Percentiles rank a stretch among this genome's conserved stretches.
Conservation (phyloP, 148 eudicot species). For the Arctostaphylos glauca region DNA sequence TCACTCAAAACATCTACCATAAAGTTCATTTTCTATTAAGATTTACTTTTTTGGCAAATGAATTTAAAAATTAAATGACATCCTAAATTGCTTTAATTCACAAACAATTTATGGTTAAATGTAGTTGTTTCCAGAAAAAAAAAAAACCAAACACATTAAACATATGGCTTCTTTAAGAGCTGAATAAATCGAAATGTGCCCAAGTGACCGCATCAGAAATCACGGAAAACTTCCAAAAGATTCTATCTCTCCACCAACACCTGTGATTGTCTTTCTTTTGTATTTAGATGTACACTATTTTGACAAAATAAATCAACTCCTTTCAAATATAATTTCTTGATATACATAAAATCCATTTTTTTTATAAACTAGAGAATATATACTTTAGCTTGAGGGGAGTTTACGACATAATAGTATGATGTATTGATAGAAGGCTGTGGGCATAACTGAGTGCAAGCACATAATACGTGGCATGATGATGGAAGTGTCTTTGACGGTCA, state of each 20-base stretch:
- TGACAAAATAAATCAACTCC: neutral
- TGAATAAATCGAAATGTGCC: neutral
- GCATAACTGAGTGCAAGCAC: too few relatives aligned
- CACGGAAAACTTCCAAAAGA: neutral
- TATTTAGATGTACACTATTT: neutral
- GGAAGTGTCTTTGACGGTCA: neutral
- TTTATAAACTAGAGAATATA: neutral
- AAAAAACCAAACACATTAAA: neutral
- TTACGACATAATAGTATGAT: neutral
- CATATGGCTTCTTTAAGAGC: neutral
- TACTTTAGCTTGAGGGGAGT: neutral
- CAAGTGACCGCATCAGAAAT: neutral
- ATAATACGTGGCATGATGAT: neutral
- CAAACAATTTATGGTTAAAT: neutral
- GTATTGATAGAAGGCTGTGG: too few relatives aligned
- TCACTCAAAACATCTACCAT: neutral
- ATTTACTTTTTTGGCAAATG: neutral
- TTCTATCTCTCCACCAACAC: neutral
- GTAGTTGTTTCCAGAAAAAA: neutral
- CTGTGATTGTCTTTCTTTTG: too few relatives aligned
- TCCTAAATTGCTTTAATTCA: neutral
- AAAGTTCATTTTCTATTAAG: too few relatives aligned
- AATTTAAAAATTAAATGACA: neutral
- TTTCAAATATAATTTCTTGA: neutral
- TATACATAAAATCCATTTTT: neutral